Base-by-base conservation (phyloP, 768 basidiomycete genomes). In the Phanerodontia chrysosporium region DNA sequence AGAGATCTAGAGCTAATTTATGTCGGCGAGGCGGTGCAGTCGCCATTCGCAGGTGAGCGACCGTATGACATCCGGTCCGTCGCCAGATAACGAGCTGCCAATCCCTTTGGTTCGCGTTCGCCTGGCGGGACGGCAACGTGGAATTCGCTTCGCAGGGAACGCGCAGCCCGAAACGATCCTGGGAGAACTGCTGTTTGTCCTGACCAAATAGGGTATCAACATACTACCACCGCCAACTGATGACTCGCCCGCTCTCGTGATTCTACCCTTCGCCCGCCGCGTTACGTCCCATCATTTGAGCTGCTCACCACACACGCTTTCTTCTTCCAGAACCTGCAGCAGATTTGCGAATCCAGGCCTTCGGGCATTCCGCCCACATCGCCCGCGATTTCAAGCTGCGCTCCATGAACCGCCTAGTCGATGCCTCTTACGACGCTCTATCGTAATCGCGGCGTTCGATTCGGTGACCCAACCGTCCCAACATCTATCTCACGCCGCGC, bases 201-300 rank as follows among this genome's bases (percentile, higher is more conserved):
- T n/a, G 46, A 21, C 12, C 55, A 57, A 49, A 57, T 45, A 46
- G 25, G 45, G 45, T 32, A 30, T 24, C 28, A 39, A 14, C 51
- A 36, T 42, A 42, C 53, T 55, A 55, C 53, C 53, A 55, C 53
- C 53, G 53, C 49, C 29, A 18, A 13, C 53, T 13, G 32, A n/a
- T n/a, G n/a, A n/a, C n/a, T n/a, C n/a, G n/a, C n/a, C n/a, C 53
- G 53, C 44, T 45, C 53, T 55, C 36, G 53, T 45, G 49, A 55
- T 45, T 36, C 45, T 35, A 44, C 46, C 18, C 44, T 28, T 46
- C 55, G 46, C 45, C 21, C 55, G 46, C 45, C 55, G 44, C 55
- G 29, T 57, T 57, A 57, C 55, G 53, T 55, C 53, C 53, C 44
- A 55, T 55, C 53, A 55, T 39, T 22, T 55, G 22, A 42, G n/a